These are phyloP conservation scores for Stromatinia cepivora DNA, from an alignment of 2,329 filamentous ascomycete species.

Conservation along the genomic window DNA sequence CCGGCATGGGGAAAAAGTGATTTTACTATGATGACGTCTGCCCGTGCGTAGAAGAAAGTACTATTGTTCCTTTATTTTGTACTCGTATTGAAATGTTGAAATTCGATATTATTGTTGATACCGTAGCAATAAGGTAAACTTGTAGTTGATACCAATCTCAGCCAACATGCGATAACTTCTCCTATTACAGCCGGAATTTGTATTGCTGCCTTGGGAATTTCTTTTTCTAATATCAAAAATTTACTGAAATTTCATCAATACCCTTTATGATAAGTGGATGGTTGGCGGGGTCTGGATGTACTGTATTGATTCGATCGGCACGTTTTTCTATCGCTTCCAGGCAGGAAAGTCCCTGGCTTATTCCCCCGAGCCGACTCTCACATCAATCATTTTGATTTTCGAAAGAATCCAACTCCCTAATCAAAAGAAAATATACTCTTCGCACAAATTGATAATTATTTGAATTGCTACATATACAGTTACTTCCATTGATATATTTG, in stretches of 20 bases:
- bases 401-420: not conserved
- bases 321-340: slow-evolving; percentile 1
- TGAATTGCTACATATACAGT: not conserved
- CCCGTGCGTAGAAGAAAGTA: not conserved
- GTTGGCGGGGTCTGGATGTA: not conserved
- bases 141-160: not conserved
- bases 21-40: slow-evolving; percentile 4
- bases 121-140: not conserved
- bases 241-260: not conserved
- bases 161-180: not conserved
- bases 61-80: not conserved
- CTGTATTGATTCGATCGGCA: not conserved
- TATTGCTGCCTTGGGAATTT: not conserved
- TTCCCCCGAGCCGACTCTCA: not conserved
- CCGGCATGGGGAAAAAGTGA: slow-evolving; percentile 1
- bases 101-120: not conserved
- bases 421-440: slow-evolving; percentile 12
- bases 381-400: no score
- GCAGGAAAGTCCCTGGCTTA: not conserved
- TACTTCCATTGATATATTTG: not conserved
- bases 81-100: not conserved
- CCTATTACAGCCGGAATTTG: no score
- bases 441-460: not conserved
- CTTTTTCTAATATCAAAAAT: not conserved
- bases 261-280: not conserved